Evolutionary conservation across 2,329 filamentous ascomycete species (phyloP).

Genomic region (Pseudogymnoascus sp.): DNA sequence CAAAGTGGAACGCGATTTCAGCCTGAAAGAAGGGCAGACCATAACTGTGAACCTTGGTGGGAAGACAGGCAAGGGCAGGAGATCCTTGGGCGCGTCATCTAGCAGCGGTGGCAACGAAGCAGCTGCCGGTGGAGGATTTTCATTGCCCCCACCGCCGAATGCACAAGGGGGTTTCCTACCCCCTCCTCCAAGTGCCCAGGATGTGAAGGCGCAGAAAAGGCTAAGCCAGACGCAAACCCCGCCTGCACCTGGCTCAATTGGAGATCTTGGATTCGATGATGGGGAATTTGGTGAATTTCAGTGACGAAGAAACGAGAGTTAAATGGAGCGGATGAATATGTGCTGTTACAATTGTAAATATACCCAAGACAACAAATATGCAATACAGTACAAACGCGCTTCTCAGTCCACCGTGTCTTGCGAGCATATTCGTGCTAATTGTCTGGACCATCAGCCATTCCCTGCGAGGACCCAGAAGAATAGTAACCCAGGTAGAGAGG

Average conservation of each 20-base stretch:
- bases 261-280: slow-evolving; percentile 75
- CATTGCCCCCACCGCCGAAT: slow-evolving; percentile 62
- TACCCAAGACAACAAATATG: slow-evolving; percentile 6
- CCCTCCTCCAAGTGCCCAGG: slow-evolving; percentile 56
- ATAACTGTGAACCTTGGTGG: slow-evolving; percentile 72
- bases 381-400: neutral
- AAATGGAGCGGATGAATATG: neutral
- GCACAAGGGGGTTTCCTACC: slow-evolving; percentile 37
- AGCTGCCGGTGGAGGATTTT: slow-evolving; percentile 50
- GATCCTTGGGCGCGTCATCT: slow-evolving; percentile 22
- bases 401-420: neutral
- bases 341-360: slow-evolving; percentile 1
- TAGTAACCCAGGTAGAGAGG: neutral
- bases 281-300: slow-evolving; percentile 80
- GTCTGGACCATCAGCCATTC: neutral
- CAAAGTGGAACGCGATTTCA: slow-evolving; percentile 63
- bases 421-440: neutral
- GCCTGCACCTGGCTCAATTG: slow-evolving; percentile 30
- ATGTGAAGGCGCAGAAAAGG: slow-evolving; percentile 53
- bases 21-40: slow-evolving; percentile 81
- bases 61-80: slow-evolving; percentile 30
- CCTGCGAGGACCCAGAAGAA: neutral
- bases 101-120: slow-evolving; percentile 13
- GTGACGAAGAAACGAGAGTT: slow-evolving; percentile 13
- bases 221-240: slow-evolving; percentile 42